Base-by-base conservation (phyloP, 805 yeast genomes). In the Starmera dryadoides region DNA sequence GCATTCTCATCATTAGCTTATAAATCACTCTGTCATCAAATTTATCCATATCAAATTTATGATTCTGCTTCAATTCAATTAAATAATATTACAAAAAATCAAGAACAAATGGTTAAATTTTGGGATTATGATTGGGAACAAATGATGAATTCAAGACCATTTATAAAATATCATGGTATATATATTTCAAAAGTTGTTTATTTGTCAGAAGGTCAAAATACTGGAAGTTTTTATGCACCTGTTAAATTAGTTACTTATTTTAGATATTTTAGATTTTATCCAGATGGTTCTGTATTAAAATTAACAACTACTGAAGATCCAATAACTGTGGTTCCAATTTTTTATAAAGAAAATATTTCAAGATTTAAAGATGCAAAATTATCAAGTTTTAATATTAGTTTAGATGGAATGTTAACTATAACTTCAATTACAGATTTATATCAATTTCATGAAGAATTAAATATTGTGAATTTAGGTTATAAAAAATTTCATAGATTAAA, bases 121-220 rank as follows among this genome's bases (percentile, higher is more conserved):
- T 74, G 76, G 67, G 65, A 64, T 34, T 53, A 58, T 33, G 56
- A 70, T 39, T 59, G 61, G 56, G 44, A 45, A 16, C 36, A 45
- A 7, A 67, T 66, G 71, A 35, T 67, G 4, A 53, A 49, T 33
- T 71, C 73, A 29, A 64, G 96, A 30, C 96, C 97, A 1, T 82
- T 81, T 50, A 50, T 89, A 26, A 82, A 91, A 52, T 86, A 76
- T 56, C 68, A 77, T 39, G 98, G 98, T 2, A 71, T 87, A 16
- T 91, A 91, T 50, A 84, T 91, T 18, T 80, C 95, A 50, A 84
- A 81, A 16, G 85, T 89, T 37, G 84, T 84, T 44, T 89, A 88
- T 59, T 75, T 83, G 48, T 73, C 95, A 39, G 87, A 85, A 52
- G 97, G 97, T 29, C 81, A 85, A 3, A 71, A 79, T 37, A 72